Evolutionary conservation across 495 filamentous ascomycete species (phyloP).

Genomic region (Podospora tetraspora): DNA sequence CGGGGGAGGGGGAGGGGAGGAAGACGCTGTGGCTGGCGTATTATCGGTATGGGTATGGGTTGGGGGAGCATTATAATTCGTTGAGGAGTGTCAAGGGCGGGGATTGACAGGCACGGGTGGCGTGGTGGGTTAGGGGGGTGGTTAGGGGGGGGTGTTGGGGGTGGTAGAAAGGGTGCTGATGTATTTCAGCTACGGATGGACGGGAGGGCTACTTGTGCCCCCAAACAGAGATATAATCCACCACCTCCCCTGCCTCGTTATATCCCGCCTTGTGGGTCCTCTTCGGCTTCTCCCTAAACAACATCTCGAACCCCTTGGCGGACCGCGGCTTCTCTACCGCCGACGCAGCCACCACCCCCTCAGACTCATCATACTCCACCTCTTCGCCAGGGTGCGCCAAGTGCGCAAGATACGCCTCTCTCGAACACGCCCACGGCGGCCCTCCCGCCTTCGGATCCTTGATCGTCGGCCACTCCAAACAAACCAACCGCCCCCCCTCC

Average conservation of each 20-base stretch:
- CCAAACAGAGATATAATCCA: conserved; percentile 57
- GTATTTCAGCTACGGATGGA: neutral
- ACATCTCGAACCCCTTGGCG: neutral
- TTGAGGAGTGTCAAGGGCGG: conserved; percentile 35
- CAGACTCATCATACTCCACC: conserved; percentile 55
- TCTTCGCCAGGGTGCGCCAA: conserved; percentile 60
- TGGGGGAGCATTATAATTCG: conserved; percentile 97
- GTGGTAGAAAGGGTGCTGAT: neutral
- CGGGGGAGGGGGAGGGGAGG: conserved; percentile 21
- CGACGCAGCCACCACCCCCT: conserved; percentile 37
- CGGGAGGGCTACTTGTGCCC: conserved; percentile 1
- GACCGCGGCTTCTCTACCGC: neutral
- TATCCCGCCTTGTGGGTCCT: conserved; percentile 58
- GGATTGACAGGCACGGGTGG: conserved; percentile 1
- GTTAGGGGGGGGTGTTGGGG: neutral
- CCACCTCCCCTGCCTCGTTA: conserved; percentile 47
- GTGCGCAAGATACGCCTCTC: conserved; percentile 60
- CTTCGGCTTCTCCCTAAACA: conserved; percentile 43
- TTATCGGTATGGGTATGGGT: conserved; percentile 83
- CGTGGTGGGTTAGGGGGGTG: neutral
- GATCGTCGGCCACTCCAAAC: conserved; percentile 73
- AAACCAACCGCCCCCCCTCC: conserved; percentile 60
- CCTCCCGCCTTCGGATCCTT: conserved; percentile 59
- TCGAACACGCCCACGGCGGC: conserved; percentile 63
- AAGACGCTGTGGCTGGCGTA: conserved; percentile 83